phyloP scores from a whole-genome alignment of 106 monocot genomes.

The Vanilla planifolia region DNA sequence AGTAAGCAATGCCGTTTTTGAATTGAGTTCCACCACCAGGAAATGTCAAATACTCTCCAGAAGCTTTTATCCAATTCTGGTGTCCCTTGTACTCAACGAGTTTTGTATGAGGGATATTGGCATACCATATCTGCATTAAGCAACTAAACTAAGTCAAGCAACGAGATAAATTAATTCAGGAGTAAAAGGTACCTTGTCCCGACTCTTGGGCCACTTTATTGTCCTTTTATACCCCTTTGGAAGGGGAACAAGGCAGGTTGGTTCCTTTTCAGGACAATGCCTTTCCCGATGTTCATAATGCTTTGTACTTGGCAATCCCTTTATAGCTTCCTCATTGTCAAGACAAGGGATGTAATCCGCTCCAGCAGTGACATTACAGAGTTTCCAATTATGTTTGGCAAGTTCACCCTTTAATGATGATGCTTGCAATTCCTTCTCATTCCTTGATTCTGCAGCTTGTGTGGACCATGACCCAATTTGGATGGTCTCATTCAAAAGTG shows the following conservation, averaged over 20 bases:
- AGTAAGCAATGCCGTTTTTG: slow-evolving; percentile 70
- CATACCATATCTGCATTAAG: slow-evolving; percentile 73
- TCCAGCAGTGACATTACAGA: slow-evolving; percentile 62
- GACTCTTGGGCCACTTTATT: slow-evolving; percentile 76
- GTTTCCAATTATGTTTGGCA: slow-evolving; percentile 47
- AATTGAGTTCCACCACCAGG: slow-evolving; percentile 96
- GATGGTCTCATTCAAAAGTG: slow-evolving; percentile 69
- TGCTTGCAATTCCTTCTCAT: slow-evolving; percentile 53
- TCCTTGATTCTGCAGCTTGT: slow-evolving; percentile 64
- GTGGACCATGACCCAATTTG: slow-evolving; percentile 59
- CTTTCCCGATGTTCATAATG: slow-evolving; percentile 90
- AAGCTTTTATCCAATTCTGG: slow-evolving; percentile 86
- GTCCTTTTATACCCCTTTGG: slow-evolving; percentile 67
- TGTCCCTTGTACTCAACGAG: slow-evolving; percentile 69
- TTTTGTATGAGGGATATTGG: slow-evolving; percentile 78
- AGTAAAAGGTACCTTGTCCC: slow-evolving; percentile 62
- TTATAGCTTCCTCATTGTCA: slow-evolving; percentile 63
- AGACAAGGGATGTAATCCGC: slow-evolving; percentile 90
- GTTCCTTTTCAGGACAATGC: slow-evolving; percentile 71
- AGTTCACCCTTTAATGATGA: slow-evolving; percentile 24
- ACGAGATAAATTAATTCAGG: background rate
- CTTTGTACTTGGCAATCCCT: slow-evolving; percentile 52
- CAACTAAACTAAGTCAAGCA: background rate
- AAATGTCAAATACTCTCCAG: slow-evolving; percentile 82
- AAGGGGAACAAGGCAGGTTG: slow-evolving; percentile 80